A percentile compares a stretch with the other conserved stretches of the same genome.
Conservation (phyloP, 2,329 filamentous ascomycete species). For the Stemphylium lycopersici region DNA sequence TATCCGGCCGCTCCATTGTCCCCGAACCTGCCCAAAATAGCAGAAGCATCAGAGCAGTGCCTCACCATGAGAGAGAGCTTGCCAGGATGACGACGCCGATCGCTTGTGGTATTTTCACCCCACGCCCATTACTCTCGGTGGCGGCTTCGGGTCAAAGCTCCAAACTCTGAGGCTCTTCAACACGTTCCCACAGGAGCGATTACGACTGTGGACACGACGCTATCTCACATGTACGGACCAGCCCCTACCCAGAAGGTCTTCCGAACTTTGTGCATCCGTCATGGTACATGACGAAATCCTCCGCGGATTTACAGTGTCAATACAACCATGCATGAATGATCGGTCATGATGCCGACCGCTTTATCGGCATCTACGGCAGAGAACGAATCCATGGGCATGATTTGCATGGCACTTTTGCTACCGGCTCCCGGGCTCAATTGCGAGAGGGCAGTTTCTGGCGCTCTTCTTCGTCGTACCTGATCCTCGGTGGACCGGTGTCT, state of each 20-base stretch:
- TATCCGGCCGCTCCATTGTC: conserved; percentile 11
- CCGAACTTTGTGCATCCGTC: neutral
- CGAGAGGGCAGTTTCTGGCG: conserved; percentile 20
- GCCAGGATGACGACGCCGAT: conserved; percentile 17
- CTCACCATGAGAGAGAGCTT: conserved; percentile 20
- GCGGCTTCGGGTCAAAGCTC: conserved; percentile 25
- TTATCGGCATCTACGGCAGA: conserved; percentile 30
- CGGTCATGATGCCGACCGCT: conserved; percentile 17
- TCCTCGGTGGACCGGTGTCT: conserved; percentile 26
- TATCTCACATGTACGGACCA: neutral
- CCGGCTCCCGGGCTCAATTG: conserved; percentile 28
- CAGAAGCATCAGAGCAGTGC: conserved; percentile 5
- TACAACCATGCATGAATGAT: conserved; percentile 7
- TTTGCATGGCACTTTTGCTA: conserved; percentile 36
- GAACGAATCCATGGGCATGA: conserved; percentile 28
- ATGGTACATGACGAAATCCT: neutral
- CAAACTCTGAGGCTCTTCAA: conserved; percentile 23
- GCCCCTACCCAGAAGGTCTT: conserved; percentile 1
- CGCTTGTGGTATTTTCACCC: conserved; percentile 20
- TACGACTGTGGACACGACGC: neutral
- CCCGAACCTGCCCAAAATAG: conserved; percentile 7
- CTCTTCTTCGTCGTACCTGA: conserved; percentile 41
- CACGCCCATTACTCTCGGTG: conserved; percentile 33
- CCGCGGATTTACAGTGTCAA: conserved; percentile 1
- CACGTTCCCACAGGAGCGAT: conserved; percentile 1